phyloP scores from a whole-genome alignment of 257 asterid genomes.

The Galeopsis tetrahit region DNA sequence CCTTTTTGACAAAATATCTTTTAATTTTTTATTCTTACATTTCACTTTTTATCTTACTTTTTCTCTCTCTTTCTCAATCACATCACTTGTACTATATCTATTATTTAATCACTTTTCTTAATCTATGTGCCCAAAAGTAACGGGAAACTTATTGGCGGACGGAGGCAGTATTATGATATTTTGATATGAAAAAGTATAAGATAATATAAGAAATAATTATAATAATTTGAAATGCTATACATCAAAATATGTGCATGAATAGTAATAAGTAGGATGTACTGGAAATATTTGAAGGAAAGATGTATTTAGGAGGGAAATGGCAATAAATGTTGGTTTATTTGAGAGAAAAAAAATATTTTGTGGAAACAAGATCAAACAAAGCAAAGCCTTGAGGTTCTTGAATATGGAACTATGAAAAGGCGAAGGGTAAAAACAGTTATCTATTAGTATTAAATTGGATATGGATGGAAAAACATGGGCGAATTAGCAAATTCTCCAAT shows the following conservation, averaged over 20 bases:
- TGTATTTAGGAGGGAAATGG: slow-evolving; percentile 13
- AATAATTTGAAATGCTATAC: background rate
- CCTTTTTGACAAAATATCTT: too few species aligned
- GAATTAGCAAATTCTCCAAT: slow-evolving; percentile 17
- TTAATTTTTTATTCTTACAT: too few species aligned
- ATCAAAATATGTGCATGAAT: background rate
- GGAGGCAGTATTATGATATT: background rate
- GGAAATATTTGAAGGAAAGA: background rate
- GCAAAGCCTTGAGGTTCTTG: slow-evolving; percentile 4
- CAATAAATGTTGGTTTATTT: background rate
- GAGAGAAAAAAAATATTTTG: background rate
- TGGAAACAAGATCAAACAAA: slow-evolving; percentile 1
- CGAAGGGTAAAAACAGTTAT: slow-evolving; percentile 7
- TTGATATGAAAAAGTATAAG: background rate
- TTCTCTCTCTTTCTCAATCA: too few species aligned
- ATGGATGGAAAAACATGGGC: slow-evolving; percentile 11
- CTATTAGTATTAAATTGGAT: background rate
- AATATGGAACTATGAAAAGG: slow-evolving; percentile 16
- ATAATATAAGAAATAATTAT: background rate
- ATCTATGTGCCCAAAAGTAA: too few species aligned
- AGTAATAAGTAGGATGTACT: background rate
- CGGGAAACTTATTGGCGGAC: too few species aligned
- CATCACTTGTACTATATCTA: too few species aligned
- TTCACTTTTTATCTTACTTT: too few species aligned
- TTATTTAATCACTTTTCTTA: too few species aligned